These are phyloP conservation scores for Cryptococcus sp. DNA, from an alignment of 1,284 basidiomycete species.

Conservation along the genomic window DNA sequence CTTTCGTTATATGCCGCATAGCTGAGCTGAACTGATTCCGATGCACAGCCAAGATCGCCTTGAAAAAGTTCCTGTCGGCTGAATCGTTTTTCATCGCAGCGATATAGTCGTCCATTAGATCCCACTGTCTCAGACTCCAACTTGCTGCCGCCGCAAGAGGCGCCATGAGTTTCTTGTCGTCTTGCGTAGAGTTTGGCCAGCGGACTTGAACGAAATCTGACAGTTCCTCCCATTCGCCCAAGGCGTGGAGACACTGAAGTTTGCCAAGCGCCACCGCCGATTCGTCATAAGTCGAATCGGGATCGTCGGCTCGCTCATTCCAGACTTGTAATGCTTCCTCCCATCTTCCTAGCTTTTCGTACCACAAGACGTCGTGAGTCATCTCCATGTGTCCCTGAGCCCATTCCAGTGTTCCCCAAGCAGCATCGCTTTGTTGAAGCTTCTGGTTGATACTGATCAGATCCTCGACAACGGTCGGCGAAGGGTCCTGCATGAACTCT, in stretches of 20 bases:
- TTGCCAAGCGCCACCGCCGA: conserved; percentile 74
- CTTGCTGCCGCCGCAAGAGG: conserved; percentile 96
- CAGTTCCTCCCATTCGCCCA: conserved; percentile 96
- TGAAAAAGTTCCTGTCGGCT: conserved; percentile 92
- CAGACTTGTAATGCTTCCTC: conserved; percentile 89
- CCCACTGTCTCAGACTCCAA: conserved; percentile 97
- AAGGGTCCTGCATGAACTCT: conserved; percentile 87
- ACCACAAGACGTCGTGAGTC: conserved; percentile 68
- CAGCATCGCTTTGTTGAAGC: conserved; percentile 94
- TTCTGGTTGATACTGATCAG: conserved; percentile 97
- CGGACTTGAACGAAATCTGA: conserved; percentile 83
- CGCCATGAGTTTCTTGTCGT: conserved; percentile 88
- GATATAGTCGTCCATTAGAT: conserved; percentile 97
- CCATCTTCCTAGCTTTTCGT: conserved; percentile 95
- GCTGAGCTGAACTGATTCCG: conserved; percentile 94
- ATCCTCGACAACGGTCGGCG: conserved; percentile 76
- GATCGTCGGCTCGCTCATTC: conserved; percentile 45
- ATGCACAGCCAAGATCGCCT: conserved; percentile 92
- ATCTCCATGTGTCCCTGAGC: conserved; percentile 64
- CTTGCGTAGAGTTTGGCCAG: conserved; percentile 80
- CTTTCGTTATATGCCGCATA: conserved; percentile 84
- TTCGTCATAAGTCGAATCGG: conserved; percentile 60
- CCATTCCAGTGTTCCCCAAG: conserved; percentile 88
- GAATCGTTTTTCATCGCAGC: conserved; percentile 91
- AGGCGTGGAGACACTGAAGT: conserved; percentile 94